These are phyloP conservation scores for Dendrocalamus sinicus DNA, from an alignment of 176 grass and related monocot genomes.

Conservation along the genomic window DNA sequence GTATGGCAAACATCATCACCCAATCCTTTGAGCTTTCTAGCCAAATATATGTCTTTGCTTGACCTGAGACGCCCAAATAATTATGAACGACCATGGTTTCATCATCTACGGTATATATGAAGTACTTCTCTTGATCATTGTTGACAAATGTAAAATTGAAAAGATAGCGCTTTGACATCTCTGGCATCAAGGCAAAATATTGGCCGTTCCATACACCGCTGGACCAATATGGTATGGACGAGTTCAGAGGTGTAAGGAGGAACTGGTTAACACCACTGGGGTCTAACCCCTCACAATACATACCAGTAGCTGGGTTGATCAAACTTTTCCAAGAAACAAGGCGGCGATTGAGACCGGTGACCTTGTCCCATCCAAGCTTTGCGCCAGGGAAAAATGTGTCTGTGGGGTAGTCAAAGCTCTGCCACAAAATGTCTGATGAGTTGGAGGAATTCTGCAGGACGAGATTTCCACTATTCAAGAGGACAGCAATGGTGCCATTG, in stretches of 20 bases:
- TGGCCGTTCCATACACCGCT: constrained; percentile 53
- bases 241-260: background rate
- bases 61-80: constrained; percentile 33
- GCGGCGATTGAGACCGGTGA: constrained; percentile 25
- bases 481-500: constrained; percentile 28
- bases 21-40: constrained; percentile 24
- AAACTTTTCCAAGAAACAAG: constrained; percentile 49
- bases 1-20: constrained; percentile 22
- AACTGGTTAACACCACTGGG: background rate
- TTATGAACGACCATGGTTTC: background rate
- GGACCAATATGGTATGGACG: constrained; percentile 9
- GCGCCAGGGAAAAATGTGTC: constrained; percentile 43
- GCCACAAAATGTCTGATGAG: constrained; percentile 51
- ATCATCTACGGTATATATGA: constrained; percentile 13
- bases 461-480: constrained; percentile 53
- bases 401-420: constrained; percentile 70
- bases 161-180: background rate
- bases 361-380: constrained; percentile 57
- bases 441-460: constrained; percentile 42
- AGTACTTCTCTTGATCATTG: constrained; percentile 37
- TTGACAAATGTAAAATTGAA: constrained; percentile 29
- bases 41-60: constrained; percentile 18
- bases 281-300: constrained; percentile 33
- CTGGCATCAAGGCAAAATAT: constrained; percentile 29
- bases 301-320: constrained; percentile 39